Evolutionary conservation across 306 rosid genomes (phyloP).

Genomic region (Medicago ruthenica): DNA sequence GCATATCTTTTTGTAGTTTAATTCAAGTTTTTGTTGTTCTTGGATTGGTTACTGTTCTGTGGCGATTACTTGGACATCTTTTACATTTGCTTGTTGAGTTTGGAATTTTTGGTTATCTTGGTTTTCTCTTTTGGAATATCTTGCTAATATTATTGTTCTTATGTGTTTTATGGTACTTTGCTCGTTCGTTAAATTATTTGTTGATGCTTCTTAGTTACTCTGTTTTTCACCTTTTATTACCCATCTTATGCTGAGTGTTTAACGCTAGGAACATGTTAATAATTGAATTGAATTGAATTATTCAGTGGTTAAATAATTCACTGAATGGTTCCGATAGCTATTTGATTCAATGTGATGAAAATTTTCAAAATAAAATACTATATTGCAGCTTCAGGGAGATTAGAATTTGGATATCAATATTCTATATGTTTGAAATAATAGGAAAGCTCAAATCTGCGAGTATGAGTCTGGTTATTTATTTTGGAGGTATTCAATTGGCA

Average conservation of each 20-base stretch:
- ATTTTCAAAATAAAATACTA: too few species aligned
- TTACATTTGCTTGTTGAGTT: constrained; percentile 35
- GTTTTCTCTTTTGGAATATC: constrained; percentile 2
- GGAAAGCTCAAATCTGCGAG: too few species aligned
- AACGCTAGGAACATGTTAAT: background rate
- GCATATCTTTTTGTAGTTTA: constrained; percentile 18
- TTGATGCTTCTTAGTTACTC: background rate
- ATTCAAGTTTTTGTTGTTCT: constrained; percentile 3
- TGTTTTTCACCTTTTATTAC: background rate
- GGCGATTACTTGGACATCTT: constrained; percentile 18
- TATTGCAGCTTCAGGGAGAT: too few species aligned
- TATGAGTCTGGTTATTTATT: too few species aligned
- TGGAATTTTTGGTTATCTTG: constrained; percentile 42
- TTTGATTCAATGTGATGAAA: too few species aligned
- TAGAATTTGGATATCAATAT: too few species aligned
- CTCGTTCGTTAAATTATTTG: background rate
- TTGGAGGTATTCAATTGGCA: too few species aligned
- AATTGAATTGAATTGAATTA: background rate
- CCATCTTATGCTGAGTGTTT: background rate
- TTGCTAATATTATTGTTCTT: background rate
- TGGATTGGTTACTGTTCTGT: constrained; percentile 27
- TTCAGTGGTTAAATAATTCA: too few species aligned
- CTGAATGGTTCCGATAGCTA: too few species aligned
- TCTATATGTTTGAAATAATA: too few species aligned
- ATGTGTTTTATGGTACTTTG: background rate